Base-by-base conservation (phyloP, 2,329 filamentous ascomycete species). In the Ophiostoma novo-ulmi region DNA sequence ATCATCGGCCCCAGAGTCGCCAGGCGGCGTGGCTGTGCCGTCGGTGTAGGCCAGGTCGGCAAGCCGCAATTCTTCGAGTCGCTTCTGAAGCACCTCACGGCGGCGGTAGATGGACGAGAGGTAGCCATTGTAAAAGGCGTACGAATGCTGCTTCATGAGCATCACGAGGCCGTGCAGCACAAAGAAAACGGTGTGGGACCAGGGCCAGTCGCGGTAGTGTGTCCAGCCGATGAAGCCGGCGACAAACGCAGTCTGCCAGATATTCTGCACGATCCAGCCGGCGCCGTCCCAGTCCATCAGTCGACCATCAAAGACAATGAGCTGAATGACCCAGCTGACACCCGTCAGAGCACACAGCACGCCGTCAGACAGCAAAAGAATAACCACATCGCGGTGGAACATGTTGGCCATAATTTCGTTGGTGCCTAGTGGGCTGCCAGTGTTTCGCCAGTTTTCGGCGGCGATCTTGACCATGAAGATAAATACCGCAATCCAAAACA, bases 121-220 rank as follows among this genome's bases (percentile, higher is more conserved):
- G 73, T 93, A 86, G 7, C 91, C 91, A 75, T 93, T 94, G 78
- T 92, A 93, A 74, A 92, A 92, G 5, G 89, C 85, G 76, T 92
- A 93, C 22, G 88, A 90, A 77, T 93, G 91, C 79, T 93, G 90
- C 81, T 94, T 94, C 91, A 94, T 94, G 35, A 94, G 77, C 84
- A 93, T 90, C 3, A 91, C 87, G 70, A 94, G 80, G 17, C 88
- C 88, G 76, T 94, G 91, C 22, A 94, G 81, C 11, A 91, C 88
- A 68, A 92, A 91, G 78, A 91, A 93, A 22, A 93, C 89, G 1
- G 90, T 92, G 76, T 93, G 91, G 17, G 91, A 92, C 91, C 91
- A 94, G 1, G 91, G 89, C 91, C 91, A 94, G 68, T 92, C 87
- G 5, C 91, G 85, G 76, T 88, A 84, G 68, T 90, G 84, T 0